A percentile compares a stretch with the other conserved stretches of the same genome.
These are phyloP conservation scores for Diaporthe citriasiana DNA, from an alignment of 2,329 filamentous ascomycete species.

Conservation along the genomic window DNA sequence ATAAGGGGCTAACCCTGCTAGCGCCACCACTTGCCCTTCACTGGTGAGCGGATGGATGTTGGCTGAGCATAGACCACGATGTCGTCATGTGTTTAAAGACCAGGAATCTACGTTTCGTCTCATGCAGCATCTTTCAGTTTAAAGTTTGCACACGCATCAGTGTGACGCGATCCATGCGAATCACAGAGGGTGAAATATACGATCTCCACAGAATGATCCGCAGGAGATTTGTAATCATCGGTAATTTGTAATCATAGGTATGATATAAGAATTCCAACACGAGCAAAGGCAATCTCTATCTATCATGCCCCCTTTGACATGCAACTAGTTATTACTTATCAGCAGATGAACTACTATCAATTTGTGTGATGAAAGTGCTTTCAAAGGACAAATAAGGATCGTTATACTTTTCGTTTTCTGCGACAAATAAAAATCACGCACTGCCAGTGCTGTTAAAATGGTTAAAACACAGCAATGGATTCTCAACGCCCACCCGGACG, in stretches of 20 bases:
- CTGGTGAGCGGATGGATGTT: too few relatives aligned
- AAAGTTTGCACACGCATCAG: too few relatives aligned
- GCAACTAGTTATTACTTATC: not conserved
- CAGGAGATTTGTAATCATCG: conserved; percentile 2
- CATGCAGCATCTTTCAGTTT: too few relatives aligned
- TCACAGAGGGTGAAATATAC: too few relatives aligned
- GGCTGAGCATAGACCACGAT: not conserved
- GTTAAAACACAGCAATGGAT: conserved; percentile 34
- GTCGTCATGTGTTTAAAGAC: conserved; percentile 5
- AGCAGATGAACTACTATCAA: not conserved
- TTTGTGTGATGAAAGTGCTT: too few relatives aligned
- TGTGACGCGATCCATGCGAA: too few relatives aligned
- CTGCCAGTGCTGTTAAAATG: not conserved
- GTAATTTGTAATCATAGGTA: conserved; percentile 8
- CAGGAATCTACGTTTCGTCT: conserved; percentile 15
- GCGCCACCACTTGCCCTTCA: too few relatives aligned
- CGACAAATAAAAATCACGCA: not conserved
- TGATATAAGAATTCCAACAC: not conserved
- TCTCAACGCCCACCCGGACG: conserved; percentile 15
- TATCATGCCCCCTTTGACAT: not conserved
- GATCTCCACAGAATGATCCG: not conserved
- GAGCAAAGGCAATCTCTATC: not conserved
- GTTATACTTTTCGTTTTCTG: too few relatives aligned
- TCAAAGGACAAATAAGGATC: too few relatives aligned
- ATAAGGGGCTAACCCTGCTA: too few relatives aligned